Evolutionary conservation across 2,329 filamentous ascomycete species (phyloP).

Genomic region (Capronia coronata): DNA sequence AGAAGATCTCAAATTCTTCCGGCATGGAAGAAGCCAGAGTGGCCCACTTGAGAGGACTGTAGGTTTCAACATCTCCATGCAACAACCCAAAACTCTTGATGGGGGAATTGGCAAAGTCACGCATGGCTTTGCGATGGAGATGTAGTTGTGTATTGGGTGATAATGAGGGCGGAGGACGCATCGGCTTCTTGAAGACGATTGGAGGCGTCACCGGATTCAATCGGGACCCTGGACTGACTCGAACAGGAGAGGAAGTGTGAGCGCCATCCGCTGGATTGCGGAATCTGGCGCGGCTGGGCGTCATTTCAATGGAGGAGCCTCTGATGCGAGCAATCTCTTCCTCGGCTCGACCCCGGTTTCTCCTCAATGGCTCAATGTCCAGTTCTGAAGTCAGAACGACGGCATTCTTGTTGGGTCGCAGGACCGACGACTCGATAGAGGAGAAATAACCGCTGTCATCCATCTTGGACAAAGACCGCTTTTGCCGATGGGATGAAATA

Average conservation of each 20-base stretch:
- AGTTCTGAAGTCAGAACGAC: conserved; percentile 67
- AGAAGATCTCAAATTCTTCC: conserved; percentile 53
- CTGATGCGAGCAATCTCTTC: conserved; percentile 92
- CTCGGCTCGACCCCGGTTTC: conserved; percentile 76
- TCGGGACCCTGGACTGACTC: conserved; percentile 10
- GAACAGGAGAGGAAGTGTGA: conserved; percentile 25
- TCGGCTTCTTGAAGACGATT: conserved; percentile 63
- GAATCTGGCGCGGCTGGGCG: conserved; percentile 59
- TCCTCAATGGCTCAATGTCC: conserved; percentile 61
- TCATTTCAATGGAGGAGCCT: conserved; percentile 79
- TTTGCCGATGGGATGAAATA: conserved; percentile 59
- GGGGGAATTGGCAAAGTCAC: conserved; percentile 74
- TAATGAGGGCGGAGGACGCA: conserved; percentile 63
- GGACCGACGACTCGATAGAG: conserved; percentile 82
- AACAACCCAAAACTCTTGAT: conserved; percentile 43
- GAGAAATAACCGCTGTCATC: conserved; percentile 97
- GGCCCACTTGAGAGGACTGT: conserved; percentile 48
- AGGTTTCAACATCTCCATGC: conserved; percentile 37
- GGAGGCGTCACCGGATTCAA: conserved; percentile 25
- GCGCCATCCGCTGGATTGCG: conserved; percentile 35
- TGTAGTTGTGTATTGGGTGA: conserved; percentile 90
- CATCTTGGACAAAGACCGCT: conserved; percentile 71
- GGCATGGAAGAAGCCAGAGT: conserved; percentile 37
- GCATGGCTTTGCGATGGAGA: conserved; percentile 77
- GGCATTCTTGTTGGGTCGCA: conserved; percentile 61